phyloP scores from a whole-genome alignment of 1,284 basidiomycete species.

The Rhizopogon hawkerae region DNA sequence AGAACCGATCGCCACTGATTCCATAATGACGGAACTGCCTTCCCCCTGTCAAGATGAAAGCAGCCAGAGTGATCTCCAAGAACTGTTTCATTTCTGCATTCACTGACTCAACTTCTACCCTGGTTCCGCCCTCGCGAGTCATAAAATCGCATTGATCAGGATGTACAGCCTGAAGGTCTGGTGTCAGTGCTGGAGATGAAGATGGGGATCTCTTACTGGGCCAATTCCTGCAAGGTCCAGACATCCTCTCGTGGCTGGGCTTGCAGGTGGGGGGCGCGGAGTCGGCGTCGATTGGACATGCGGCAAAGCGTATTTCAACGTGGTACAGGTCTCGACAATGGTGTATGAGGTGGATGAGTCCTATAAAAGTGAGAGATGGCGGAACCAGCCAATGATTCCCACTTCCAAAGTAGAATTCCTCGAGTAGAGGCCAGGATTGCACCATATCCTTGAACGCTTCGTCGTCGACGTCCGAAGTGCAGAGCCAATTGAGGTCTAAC shows the following conservation, averaged over 20 bases:
- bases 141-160: no score
- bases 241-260: no score
- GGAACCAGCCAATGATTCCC: no score
- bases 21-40: not conserved
- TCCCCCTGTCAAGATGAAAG: not conserved
- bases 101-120: no score
- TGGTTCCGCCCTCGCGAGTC: no score
- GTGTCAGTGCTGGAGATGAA: no score
- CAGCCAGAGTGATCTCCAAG: not conserved
- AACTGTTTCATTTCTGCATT: not conserved
- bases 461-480: not conserved
- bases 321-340: not conserved
- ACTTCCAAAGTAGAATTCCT: no score
- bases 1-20: not conserved
- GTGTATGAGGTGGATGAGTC: not conserved
- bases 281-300: not conserved
- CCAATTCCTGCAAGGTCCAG: no score
- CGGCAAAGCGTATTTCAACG: not conserved
- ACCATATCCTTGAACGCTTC: not conserved
- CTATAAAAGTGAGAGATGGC: not conserved
- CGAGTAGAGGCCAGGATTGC: not conserved
- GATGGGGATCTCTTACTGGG: no score
- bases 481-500: not conserved
- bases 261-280: no score
- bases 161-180: no score